Conservation (phyloP, 2,329 filamentous ascomycete genomes). For the Domatiomyces globalis region DNA sequence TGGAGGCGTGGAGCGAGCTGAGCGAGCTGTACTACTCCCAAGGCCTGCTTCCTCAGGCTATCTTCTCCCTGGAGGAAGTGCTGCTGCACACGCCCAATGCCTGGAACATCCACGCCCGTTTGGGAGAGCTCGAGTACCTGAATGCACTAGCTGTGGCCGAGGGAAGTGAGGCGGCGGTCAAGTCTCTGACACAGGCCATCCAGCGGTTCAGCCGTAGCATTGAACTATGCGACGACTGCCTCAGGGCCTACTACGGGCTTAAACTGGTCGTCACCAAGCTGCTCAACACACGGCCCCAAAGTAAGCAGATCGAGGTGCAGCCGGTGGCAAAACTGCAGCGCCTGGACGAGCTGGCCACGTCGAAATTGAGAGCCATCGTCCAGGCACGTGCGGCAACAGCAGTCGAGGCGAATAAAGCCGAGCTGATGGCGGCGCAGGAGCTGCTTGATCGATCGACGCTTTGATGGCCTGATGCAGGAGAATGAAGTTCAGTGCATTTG, state of each 20-base stretch:
- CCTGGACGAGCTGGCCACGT: slow-evolving; percentile 25
- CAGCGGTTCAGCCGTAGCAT: slow-evolving; percentile 81
- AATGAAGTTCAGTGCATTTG: not conserved
- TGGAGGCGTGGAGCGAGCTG: slow-evolving; percentile 85
- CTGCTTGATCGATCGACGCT: slow-evolving; percentile 23
- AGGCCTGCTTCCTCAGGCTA: slow-evolving; percentile 65
- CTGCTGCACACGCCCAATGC: slow-evolving; percentile 75
- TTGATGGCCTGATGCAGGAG: slow-evolving; percentile 2
- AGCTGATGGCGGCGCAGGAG: slow-evolving; percentile 30
- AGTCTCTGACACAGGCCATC: slow-evolving; percentile 55
- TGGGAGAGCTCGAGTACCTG: slow-evolving; percentile 74
- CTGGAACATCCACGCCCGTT: slow-evolving; percentile 83
- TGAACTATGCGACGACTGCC: slow-evolving; percentile 83
- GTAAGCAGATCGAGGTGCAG: slow-evolving; percentile 5
- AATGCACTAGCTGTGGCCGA: slow-evolving; percentile 25
- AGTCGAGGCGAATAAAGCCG: slow-evolving; percentile 24
- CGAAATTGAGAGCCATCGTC: slow-evolving; percentile 26
- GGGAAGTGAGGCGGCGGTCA: slow-evolving; percentile 11
- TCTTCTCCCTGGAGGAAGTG: slow-evolving; percentile 83
- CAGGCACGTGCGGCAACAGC: slow-evolving; percentile 21
- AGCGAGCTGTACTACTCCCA: slow-evolving; percentile 72
- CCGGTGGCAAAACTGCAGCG: slow-evolving; percentile 14
- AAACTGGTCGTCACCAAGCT: slow-evolving; percentile 34
- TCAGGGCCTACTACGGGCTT: slow-evolving; percentile 84
- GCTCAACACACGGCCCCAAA: slow-evolving; percentile 4